Conservation (phyloP, 2,329 filamentous ascomycete genomes). For the Verticillium albo-atrum region DNA sequence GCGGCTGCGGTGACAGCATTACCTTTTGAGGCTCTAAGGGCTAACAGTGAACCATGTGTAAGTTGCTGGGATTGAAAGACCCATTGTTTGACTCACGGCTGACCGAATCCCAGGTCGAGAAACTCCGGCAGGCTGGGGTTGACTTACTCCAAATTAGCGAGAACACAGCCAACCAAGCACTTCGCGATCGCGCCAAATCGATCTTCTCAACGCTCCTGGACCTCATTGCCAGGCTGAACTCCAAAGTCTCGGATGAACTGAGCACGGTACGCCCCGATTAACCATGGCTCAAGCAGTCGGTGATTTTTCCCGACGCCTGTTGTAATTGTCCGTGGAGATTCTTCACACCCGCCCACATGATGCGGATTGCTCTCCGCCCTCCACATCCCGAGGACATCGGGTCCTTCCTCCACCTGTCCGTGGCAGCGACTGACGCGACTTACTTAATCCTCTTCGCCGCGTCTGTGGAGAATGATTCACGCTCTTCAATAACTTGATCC, state of each 20-base stretch:
- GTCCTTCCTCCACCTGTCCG: background rate
- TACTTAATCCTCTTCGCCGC: background rate
- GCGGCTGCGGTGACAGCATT: conserved; percentile 32
- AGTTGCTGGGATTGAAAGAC: background rate
- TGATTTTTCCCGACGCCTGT: background rate
- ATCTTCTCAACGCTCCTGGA: conserved; percentile 36
- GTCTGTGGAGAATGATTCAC: background rate
- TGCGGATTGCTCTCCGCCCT: background rate
- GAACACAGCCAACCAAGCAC: conserved; percentile 27
- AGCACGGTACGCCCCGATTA: background rate
- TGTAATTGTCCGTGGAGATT: background rate
- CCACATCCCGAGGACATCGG: background rate
- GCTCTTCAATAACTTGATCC: background rate
- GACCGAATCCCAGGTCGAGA: conserved; percentile 27
- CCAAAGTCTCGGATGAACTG: conserved; percentile 36
- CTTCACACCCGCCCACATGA: background rate
- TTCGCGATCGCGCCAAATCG: conserved; percentile 29
- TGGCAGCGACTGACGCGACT: background rate
- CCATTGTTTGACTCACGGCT: background rate
- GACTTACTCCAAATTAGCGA: conserved; percentile 33
- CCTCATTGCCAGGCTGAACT: conserved; percentile 34
- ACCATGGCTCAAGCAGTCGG: background rate
- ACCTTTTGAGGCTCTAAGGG: conserved; percentile 35
- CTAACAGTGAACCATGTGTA: conserved; percentile 34
- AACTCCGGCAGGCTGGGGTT: conserved; percentile 32